These are phyloP conservation scores for Chlorella sp. DNA, from an alignment of 139 green algal genomes.

Conservation along the genomic window DNA sequence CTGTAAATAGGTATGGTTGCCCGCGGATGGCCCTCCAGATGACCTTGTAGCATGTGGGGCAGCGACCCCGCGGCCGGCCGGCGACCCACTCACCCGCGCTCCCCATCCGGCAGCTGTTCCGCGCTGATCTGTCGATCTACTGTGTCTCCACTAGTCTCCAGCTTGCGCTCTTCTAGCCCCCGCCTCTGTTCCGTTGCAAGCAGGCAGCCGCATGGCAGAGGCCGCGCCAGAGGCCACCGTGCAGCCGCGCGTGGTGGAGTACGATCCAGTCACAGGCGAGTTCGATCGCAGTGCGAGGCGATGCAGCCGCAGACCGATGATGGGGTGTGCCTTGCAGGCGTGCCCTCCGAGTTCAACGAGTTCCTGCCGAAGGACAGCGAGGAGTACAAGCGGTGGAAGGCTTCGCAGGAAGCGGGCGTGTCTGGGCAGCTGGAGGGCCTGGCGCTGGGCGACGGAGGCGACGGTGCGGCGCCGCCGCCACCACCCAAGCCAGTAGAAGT, in stretches of 20 bases:
- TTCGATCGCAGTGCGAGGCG: background rate
- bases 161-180: too few species aligned
- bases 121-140: too few species aligned
- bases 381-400: constrained; percentile 89
- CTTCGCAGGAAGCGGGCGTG: constrained; percentile 54
- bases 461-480: too few species aligned
- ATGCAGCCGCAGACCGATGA: background rate
- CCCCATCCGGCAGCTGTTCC: too few species aligned
- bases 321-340: constrained; percentile 16
- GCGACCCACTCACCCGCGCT: too few species aligned
- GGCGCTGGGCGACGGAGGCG: constrained; percentile 57
- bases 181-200: too few species aligned
- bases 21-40: too few species aligned
- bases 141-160: too few species aligned
- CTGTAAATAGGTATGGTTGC: too few species aligned
- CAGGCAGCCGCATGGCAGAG: constrained; percentile 1
- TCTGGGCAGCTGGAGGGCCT: constrained; percentile 57
- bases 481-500: too few species aligned
- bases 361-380: constrained; percentile 80
- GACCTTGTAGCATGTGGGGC: too few species aligned
- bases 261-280: constrained; percentile 78
- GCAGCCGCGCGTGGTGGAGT: constrained; percentile 69
- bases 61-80: too few species aligned
- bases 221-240: constrained; percentile 3
- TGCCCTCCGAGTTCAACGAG: constrained; percentile 86